A percentile compares a stretch with the other conserved stretches of the same genome.
phyloP scores from a whole-genome alignment of 1,139 yeast species.

The Kodamaea suecica region DNA sequence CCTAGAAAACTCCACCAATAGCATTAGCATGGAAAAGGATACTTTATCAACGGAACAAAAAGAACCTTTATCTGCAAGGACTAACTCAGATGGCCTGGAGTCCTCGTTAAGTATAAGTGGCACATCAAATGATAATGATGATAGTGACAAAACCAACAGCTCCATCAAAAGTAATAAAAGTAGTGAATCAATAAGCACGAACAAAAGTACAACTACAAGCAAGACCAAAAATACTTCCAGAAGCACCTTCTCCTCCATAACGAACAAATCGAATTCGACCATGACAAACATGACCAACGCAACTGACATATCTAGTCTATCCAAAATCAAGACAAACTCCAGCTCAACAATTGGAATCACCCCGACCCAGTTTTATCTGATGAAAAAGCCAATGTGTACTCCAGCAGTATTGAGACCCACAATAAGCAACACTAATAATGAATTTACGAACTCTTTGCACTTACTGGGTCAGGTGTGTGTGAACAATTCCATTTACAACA shows the following conservation, averaged over 20 bases:
- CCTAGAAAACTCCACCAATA: slow-evolving; percentile 10
- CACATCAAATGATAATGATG: no score
- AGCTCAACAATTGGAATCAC: background rate
- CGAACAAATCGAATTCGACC: background rate
- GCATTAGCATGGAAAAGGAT: slow-evolving; percentile 1
- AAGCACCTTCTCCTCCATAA: background rate
- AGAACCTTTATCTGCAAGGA: no score
- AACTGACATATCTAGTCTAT: background rate
- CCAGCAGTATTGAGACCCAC: slow-evolving; percentile 45
- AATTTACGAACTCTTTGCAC: background rate
- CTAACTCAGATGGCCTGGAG: no score
- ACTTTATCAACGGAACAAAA: no score
- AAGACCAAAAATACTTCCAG: background rate
- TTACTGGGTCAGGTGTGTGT: slow-evolving; percentile 3
- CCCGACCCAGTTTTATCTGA: slow-evolving; percentile 25
- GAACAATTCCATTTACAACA: slow-evolving; percentile 6
- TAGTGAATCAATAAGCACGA: no score
- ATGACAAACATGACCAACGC: slow-evolving; percentile 2
- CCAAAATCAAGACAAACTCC: background rate
- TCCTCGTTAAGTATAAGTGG: no score
- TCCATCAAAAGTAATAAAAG: no score
- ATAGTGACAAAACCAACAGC: no score
- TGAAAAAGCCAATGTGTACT: slow-evolving; percentile 38
- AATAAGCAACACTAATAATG: slow-evolving; percentile 1
- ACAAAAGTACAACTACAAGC: background rate